These are phyloP conservation scores for Telopea speciosissima DNA, from an alignment of 177 flowering plant genomes.

Conservation along the genomic window DNA sequence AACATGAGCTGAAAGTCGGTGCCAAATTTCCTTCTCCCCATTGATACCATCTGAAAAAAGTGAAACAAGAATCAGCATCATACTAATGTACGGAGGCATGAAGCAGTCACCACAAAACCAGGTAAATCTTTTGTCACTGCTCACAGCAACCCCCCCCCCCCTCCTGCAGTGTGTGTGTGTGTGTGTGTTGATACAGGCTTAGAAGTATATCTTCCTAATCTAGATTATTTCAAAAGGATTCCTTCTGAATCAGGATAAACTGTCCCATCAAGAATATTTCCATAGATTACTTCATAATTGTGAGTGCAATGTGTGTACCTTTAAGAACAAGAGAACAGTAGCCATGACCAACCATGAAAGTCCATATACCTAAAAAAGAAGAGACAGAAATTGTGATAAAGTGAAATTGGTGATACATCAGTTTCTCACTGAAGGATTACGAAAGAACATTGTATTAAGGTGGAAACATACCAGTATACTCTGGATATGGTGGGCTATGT, in stretches of 20 bases:
- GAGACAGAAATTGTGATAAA: not conserved
- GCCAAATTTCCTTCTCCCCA: constrained; percentile 84
- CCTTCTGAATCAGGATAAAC: not conserved
- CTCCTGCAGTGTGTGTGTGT: too few relatives aligned
- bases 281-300: not conserved
- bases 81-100: not conserved
- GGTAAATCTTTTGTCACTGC: too few relatives aligned
- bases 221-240: too few relatives aligned
- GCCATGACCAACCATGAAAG: constrained; percentile 89
- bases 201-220: too few relatives aligned
- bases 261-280: not conserved
- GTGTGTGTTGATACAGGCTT: too few relatives aligned
- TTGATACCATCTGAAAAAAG: constrained; percentile 72
- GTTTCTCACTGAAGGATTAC: not conserved
- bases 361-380: constrained; percentile 63
- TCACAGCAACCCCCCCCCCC: too few relatives aligned
- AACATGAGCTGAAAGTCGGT: constrained; percentile 97
- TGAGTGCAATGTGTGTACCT: constrained; percentile 44
- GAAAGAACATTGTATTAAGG: not conserved
- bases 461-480: constrained; percentile 50
- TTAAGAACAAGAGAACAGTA: constrained; percentile 55
- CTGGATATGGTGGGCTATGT: constrained; percentile 30
- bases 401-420: not conserved
- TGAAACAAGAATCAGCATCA: not conserved
- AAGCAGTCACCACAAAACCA: not conserved